Evolutionary conservation across 768 basidiomycete species (phyloP), one percentile per base, ranked within the genome.

Genomic region (Phanerodontia chrysosporium): DNA sequence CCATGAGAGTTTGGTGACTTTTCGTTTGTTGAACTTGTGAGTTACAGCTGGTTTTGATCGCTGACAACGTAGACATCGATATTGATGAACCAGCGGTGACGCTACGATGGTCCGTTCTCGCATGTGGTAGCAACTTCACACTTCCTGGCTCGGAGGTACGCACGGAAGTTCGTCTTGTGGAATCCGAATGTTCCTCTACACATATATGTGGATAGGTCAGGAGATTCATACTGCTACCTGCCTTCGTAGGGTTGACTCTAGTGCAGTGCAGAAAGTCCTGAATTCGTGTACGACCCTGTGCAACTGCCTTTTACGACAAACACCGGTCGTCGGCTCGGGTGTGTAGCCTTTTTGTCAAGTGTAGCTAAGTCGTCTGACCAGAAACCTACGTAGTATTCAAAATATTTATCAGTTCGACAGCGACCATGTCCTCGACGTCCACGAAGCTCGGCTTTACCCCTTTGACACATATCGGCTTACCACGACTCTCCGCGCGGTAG

Each of bases 31-130:
- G n/a, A 21, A 18, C 12, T 27, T 13, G 7, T 44, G 18, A 9
- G 12, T 45, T 16, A n/a, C 51, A 85, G 83, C 71, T 85, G 48
- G 78, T 84, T 2, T 72, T 85, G 39, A 64, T 83, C 2, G 83
- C 83, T 6, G 82, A 84, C 61, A 79, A 76, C 54, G 80, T 84
- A 5, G 83, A 84, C 61, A 76, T 84, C 12, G 83, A 85, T 62
- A 69, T 84, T 10, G 83, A 83, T 58, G 83, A 85, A 62, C 83
- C 83, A 1, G 75, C 82, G 0, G 64, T 85, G 28, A 79, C 78
- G 9, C 74, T 85, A 44, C 79, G 81, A 7, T 85, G 83, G 83
- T 79, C 80, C 30, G 75, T 85, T 32, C 61, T 80, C 21, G 81
- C 76, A 1, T 85, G 83, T 65, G 83, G 83, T 18, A 62, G 70